Conservation (phyloP, 441 rosid species). For the Erodium trifolium region DNA sequence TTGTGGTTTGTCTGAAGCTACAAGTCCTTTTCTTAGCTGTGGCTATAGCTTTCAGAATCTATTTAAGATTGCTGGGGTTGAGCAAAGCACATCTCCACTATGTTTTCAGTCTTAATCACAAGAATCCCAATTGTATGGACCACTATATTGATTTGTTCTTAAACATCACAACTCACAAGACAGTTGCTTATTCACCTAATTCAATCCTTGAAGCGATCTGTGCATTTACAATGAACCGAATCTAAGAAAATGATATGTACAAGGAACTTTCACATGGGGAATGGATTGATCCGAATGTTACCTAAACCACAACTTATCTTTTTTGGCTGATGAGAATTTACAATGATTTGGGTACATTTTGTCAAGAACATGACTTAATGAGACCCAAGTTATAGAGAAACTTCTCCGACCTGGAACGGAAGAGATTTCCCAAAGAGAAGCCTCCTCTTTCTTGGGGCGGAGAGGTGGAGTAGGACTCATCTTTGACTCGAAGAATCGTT, state of each 20-base stretch:
- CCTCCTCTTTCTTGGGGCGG: slow-evolving; percentile 34
- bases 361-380: slow-evolving; percentile 46
- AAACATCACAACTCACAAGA: not conserved
- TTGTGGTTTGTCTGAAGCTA: not conserved
- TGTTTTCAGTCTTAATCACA: no score
- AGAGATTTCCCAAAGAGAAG: slow-evolving; percentile 61
- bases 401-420: slow-evolving; percentile 66
- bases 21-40: not conserved
- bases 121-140: no score
- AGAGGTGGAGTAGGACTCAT: slow-evolving; percentile 34
- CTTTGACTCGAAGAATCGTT: slow-evolving; percentile 46
- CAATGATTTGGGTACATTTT: no score
- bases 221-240: not conserved
- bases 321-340: no score
- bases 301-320: no score
- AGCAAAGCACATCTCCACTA: no score
- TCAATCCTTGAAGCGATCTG: not conserved
- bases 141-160: no score
- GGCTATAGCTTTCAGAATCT: not conserved
- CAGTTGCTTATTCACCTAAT: not conserved
- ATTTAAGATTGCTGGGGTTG: not conserved
- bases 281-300: no score
- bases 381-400: slow-evolving; percentile 63
- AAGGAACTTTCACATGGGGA: not conserved
- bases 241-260: not conserved